A percentile compares a stretch with the other conserved stretches of the same genome.
Conservation (phyloP, 352 stramenopile species). For the Phytophthora capsici region DNA sequence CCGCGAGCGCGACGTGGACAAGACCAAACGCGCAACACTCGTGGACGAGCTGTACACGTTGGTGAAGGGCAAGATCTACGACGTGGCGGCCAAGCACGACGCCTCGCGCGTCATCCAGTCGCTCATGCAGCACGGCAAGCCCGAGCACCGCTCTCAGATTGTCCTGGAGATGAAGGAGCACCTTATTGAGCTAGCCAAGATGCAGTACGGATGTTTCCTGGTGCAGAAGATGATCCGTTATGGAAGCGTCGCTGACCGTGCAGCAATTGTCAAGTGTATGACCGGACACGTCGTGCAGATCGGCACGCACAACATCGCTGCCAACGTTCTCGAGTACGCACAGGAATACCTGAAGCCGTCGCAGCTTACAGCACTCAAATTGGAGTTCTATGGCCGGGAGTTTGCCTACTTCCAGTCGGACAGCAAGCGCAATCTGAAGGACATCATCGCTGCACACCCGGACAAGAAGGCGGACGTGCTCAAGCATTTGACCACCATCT, state of each 20-base stretch:
- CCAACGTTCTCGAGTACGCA: constrained; percentile 92
- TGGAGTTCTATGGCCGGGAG: constrained; percentile 91
- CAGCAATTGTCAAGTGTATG: constrained; percentile 89
- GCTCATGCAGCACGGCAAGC: constrained; percentile 94
- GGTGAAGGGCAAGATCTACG: constrained; percentile 94
- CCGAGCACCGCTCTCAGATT: constrained; percentile 86
- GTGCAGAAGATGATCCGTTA: constrained; percentile 98
- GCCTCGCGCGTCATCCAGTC: constrained; percentile 95
- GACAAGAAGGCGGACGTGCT: constrained; percentile 80
- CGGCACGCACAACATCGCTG: constrained; percentile 94
- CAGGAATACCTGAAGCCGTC: constrained; percentile 89
- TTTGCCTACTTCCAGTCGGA: constrained; percentile 89
- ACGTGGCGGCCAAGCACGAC: constrained; percentile 96
- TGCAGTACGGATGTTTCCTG: constrained; percentile 97
- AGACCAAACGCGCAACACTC: constrained; percentile 81
- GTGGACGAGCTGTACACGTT: constrained; percentile 92
- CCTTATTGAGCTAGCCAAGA: constrained; percentile 94
- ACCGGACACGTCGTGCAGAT: constrained; percentile 94
- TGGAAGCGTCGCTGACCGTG: constrained; percentile 82
- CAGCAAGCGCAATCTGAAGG: constrained; percentile 82
- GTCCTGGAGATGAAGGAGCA: constrained; percentile 92
- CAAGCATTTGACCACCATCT: constrained; percentile 65
- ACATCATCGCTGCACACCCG: constrained; percentile 72
- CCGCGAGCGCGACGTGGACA: constrained; percentile 85
- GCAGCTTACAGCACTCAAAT: constrained; percentile 85